Evolutionary conservation across 768 basidiomycete genomes (phyloP), one percentile per base, ranked within the genome.

Genomic region (Suillus variegatus): DNA sequence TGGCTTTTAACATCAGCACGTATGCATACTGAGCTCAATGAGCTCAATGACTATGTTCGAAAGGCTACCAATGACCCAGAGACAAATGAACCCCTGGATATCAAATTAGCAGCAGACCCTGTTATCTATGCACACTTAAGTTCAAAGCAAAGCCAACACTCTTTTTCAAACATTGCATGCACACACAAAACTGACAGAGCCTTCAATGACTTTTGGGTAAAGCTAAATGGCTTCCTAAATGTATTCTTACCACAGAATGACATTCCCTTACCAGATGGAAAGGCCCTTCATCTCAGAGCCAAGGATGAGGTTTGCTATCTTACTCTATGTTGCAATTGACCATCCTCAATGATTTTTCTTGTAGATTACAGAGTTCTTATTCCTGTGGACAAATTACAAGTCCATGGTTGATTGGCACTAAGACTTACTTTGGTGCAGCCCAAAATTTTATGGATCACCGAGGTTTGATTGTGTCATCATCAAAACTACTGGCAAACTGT

Each of bases 391-490:
- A 1, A 65, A 66, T 35, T 73, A 63, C 18, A 52, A 73, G 44
- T 73, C 72, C 1, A 60, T 40, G 13, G 68, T 73, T 13, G 61
- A 69, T 20, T 69, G 69, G 70, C 40, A 49, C 10, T 40, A 56
- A 4, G 70, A 73, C 58, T 62, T 61, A 20, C 61, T 71, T 10
- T 63, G 61, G 25, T 73, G 68, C 61, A 66, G n/a, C 43, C 69
- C 70, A 1, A 8, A 6, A 13, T 74, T 74, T 52, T 64, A 68
- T 52, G 56, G 60, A 16, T 10, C 16, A 5, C 55, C 57, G 0
- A 61, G 67, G 20, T 65, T 56, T 66, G 75, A 79, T 56, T 67
- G 52, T n/a, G 68, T 79, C 13, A 65, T 80, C 25, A 51, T 78
- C 25, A 35, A 76, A 13, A 67, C 67, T 1, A 10, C 36, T 1